Evolutionary conservation across 768 basidiomycete species (phyloP), one percentile per base, ranked within the genome.

Genomic region (Naganishia onofrii): DNA sequence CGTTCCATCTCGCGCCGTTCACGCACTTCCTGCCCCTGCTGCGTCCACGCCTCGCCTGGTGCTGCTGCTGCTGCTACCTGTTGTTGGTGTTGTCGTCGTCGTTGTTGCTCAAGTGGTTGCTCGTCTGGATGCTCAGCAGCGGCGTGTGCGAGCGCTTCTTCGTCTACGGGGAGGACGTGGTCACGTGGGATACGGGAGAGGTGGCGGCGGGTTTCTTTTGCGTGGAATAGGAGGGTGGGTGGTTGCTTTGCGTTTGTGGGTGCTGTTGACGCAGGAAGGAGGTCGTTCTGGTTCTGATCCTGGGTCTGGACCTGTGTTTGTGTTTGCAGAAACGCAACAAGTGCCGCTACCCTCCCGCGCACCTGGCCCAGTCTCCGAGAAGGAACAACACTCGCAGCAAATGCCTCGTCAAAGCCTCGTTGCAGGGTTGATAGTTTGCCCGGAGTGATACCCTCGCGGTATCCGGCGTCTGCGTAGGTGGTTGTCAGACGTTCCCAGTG

Each of bases 391-490:
- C 76, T 74, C 0, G 31, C 28, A 0, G 88, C 87, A 76, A 92
- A 97, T 1, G 91, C 93, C 3, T 84, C 82, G 80, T 99, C 92
- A 76, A 99, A 98, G 0, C 95, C 95, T 72, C 88, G 84, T 76
- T 99, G 95, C 1, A 97, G 84, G 2, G 88, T 88, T 0, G 86
- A 84, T 78, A 94, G 90, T 79, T 97, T 98, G 3, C 95, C 95
- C 4, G 89, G 88, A 0, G 88, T 90, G 75, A 98, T 95, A 7
- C 95, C 95, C 82, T 97, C 94, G n/a, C 95, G 87, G 77, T 97
- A 97, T 1, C 95, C 95, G 21, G 87, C 87, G 71, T 81, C 80
- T 19, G 71, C 71, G 69, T 80, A 80, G 55, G 69, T 70, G 29
- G 74, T 78, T 19, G 74, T 70, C 6, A 81, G 29, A 7, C 78